Evolutionary conservation across 2,329 filamentous ascomycete species (phyloP).

Genomic region (Sarocladiaceae sp.): DNA sequence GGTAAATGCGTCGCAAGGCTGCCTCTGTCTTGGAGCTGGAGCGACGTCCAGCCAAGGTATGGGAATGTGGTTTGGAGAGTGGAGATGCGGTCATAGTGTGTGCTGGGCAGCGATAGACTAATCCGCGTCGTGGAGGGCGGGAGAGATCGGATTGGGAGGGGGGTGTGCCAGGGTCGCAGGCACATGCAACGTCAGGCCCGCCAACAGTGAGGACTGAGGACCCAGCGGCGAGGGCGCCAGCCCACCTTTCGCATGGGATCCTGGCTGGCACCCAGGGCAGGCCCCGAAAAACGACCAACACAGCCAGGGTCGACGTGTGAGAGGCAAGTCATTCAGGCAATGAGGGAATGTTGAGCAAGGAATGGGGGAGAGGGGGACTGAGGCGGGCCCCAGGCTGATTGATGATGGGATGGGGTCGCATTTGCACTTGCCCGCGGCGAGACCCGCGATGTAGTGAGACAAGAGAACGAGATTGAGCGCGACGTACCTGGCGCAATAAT

Average conservation of each 20-base stretch:
- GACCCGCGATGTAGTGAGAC: constrained; percentile 7
- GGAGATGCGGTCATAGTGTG: constrained; percentile 7
- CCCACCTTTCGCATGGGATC: constrained; percentile 1
- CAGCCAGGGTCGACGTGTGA: neutral
- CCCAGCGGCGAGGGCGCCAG: constrained; percentile 6
- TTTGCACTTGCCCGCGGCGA: neutral
- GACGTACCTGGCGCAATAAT: constrained; percentile 82
- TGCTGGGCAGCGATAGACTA: constrained; percentile 8
- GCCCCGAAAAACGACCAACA: constrained; percentile 1
- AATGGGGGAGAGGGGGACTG: neutral
- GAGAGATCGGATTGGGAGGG: constrained; percentile 8
- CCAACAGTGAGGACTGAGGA: constrained; percentile 5
- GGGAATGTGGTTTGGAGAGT: constrained; percentile 1
- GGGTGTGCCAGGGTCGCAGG: constrained; percentile 8
- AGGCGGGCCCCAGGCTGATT: too few relatives aligned
- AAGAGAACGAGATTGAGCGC: constrained; percentile 10
- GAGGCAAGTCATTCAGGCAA: constrained; percentile 1
- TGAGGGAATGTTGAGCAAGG: too few relatives aligned
- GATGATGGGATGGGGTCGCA: too few relatives aligned
- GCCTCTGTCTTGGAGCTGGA: too few relatives aligned
- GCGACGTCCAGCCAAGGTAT: neutral
- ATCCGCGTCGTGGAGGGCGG: constrained; percentile 8
- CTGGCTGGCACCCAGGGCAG: constrained; percentile 2
- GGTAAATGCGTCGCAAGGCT: too few relatives aligned
- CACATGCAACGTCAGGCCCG: constrained; percentile 9